phyloP scores from a whole-genome alignment of 2,329 filamentous ascomycete genomes.

The Hypoxylon sp. region DNA sequence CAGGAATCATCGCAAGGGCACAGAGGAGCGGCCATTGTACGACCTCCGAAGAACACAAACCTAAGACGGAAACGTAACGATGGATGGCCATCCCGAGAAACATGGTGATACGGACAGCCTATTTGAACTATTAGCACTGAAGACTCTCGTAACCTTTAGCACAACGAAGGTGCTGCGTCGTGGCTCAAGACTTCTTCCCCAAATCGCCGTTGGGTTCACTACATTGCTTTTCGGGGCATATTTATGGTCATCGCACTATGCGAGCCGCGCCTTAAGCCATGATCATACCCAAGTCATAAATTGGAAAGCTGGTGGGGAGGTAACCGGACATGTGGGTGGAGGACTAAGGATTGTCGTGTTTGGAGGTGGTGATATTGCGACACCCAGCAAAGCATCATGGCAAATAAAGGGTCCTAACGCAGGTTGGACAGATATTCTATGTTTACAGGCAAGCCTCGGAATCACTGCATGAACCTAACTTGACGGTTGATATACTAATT shows the following conservation, averaged over 20 bases:
- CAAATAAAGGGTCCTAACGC: constrained; percentile 34
- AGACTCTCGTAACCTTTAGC: constrained; percentile 34
- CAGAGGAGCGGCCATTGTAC: background rate
- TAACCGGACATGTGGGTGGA: constrained; percentile 40
- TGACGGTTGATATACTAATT: constrained; percentile 31
- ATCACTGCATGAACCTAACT: background rate
- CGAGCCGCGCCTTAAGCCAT: constrained; percentile 18
- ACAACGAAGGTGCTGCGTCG: constrained; percentile 42
- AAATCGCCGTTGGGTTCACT: constrained; percentile 39
- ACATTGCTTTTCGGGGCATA: constrained; percentile 43
- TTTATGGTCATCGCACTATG: constrained; percentile 34
- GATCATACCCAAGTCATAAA: constrained; percentile 29
- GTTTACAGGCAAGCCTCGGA: constrained; percentile 59
- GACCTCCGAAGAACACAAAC: background rate
- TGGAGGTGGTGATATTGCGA: constrained; percentile 64
- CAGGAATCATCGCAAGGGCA: background rate
- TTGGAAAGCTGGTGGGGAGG: constrained; percentile 24
- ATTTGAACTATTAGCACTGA: constrained; percentile 33
- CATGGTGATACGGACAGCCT: constrained; percentile 14
- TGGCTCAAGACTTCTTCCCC: constrained; percentile 43
- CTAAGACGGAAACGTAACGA: background rate
- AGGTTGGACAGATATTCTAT: constrained; percentile 65
- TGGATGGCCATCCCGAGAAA: constrained; percentile 16
- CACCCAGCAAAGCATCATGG: constrained; percentile 52
- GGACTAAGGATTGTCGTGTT: constrained; percentile 67